Percentiles rank a stretch among this genome's conserved stretches.
Evolutionary conservation across 495 filamentous ascomycete genomes (phyloP).

Genomic region (Neurospora sp.): DNA sequence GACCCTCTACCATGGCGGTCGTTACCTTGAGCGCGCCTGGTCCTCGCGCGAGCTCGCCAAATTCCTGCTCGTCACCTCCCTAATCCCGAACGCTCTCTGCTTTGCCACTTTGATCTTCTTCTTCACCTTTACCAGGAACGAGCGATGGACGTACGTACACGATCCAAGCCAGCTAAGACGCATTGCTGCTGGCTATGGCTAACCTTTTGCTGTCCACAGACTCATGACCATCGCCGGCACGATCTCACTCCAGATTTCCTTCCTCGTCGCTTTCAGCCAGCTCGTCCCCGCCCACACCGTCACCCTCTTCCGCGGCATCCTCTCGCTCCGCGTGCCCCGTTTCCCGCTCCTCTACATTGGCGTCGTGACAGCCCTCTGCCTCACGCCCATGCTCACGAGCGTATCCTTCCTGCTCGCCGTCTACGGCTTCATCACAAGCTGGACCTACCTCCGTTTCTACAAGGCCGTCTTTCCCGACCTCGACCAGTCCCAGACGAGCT

Average conservation of each 20-base stretch:
- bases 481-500: slow-evolving; percentile 51
- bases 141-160: slow-evolving; percentile 55
- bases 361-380: slow-evolving; percentile 62
- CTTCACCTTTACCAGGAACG: slow-evolving; percentile 59
- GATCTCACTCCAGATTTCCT: slow-evolving; percentile 80
- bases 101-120: slow-evolving; percentile 64
- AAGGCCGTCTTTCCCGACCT: slow-evolving; percentile 57
- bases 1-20: slow-evolving; percentile 85
- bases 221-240: slow-evolving; percentile 76
- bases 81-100: slow-evolving; percentile 70
- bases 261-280: slow-evolving; percentile 96
- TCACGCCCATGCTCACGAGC: slow-evolving; percentile 73
- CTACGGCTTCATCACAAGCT: slow-evolving; percentile 76
- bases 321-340: slow-evolving; percentile 82
- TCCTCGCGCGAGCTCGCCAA: slow-evolving; percentile 85
- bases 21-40: slow-evolving; percentile 95
- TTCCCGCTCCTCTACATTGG: slow-evolving; percentile 84
- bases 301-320: slow-evolving; percentile 71
- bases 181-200: slow-evolving; percentile 8
- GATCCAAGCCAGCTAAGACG: neutral
- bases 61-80: slow-evolving; percentile 66
- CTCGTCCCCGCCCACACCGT: slow-evolving; percentile 98
- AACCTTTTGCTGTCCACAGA: slow-evolving; percentile 29
- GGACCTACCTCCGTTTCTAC: slow-evolving; percentile 96
- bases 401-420: slow-evolving; percentile 73